Evolutionary conservation across 306 rosid genomes (phyloP).

Genomic region (Rubus idaeus): DNA sequence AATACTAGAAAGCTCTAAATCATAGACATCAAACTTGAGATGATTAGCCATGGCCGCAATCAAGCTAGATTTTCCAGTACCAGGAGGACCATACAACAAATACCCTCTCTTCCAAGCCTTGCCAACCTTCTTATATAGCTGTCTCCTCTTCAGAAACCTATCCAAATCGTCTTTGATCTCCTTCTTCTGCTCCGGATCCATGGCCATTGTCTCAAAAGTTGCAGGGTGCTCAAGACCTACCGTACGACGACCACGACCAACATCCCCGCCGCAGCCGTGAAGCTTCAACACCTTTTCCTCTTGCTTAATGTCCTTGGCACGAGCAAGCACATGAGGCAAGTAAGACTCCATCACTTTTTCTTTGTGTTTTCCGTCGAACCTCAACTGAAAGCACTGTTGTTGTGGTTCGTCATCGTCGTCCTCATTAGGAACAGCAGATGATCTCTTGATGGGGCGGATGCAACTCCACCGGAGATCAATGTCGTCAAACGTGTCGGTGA

Average conservation of each 20-base stretch:
- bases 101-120: constrained; percentile 55
- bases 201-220: constrained; percentile 19
- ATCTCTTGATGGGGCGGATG: neutral
- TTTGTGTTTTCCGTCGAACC: constrained; percentile 25
- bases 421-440: neutral
- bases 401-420: neutral
- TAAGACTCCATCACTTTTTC: constrained; percentile 27
- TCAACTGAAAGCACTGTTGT: constrained; percentile 24
- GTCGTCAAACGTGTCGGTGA: constrained; percentile 17
- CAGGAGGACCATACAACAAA: constrained; percentile 40
- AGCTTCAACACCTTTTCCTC: constrained; percentile 29
- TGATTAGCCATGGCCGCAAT: constrained; percentile 53
- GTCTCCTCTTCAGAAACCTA: constrained; percentile 31
- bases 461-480: constrained; percentile 26
- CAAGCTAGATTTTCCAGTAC: constrained; percentile 41
- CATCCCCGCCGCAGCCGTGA: constrained; percentile 15
- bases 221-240: constrained; percentile 38
- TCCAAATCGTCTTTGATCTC: constrained; percentile 30
- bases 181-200: constrained; percentile 34
- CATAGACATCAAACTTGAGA: constrained; percentile 43
- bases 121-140: constrained; percentile 39
- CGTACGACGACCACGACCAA: no score
- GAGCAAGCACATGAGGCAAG: constrained; percentile 26
- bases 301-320: constrained; percentile 14
- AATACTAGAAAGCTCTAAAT: constrained; percentile 33